Base-by-base conservation (phyloP, 2,329 filamentous ascomycete genomes). In the Penicillium hesseltinei region DNA sequence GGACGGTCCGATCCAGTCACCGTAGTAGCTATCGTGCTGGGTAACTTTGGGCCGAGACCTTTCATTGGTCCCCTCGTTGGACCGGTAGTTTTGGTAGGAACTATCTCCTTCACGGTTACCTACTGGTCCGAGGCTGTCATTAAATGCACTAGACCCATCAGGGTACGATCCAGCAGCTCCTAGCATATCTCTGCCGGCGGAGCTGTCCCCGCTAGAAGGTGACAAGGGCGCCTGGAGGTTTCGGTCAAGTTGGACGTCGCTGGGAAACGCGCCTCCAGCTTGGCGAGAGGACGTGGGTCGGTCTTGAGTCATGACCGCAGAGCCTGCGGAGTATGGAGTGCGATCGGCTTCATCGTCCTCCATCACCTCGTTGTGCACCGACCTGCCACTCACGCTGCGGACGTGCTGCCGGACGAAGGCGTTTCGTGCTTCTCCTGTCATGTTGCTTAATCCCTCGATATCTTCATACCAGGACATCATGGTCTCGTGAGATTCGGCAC, bases 401-500 rank as follows among this genome's bases (percentile, higher is more conserved):
- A 88, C 86, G 71, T 96, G 92, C 60, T 86, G 86, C 43, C 90
- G 87, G 40, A 97, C 91, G 71, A 94, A 97, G 29, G 90, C 90
- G 73, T 86, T 90, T 40, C 92, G 88, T 70, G 96, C 92, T 73
- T 95, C 91, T 29, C 91, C 89, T 25, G 88, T 89, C 75, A 90
- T 92, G 73, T 96, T 92, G 5, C 91, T 97, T 61, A 99, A 80
- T 42, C 84, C 86, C 73, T 93, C 92, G 73, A 99, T 93, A 69
- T 96, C 93, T 53, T 94, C 89, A 73, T 92, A 97, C 87, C 94
- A 99, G 45, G 92, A 91, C 80, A 96, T 87, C 93, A 97, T 97
- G 15, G 92, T 97, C 66, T 97, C 93, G 74, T 96, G 81, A 2
- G 83, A 83, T 69, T 88, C 85, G 23, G 85, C 85, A 53, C 85